phyloP scores from a whole-genome alignment of 192 early-diverging fungal genomes.

The Phycomyces blakesleeanus region DNA sequence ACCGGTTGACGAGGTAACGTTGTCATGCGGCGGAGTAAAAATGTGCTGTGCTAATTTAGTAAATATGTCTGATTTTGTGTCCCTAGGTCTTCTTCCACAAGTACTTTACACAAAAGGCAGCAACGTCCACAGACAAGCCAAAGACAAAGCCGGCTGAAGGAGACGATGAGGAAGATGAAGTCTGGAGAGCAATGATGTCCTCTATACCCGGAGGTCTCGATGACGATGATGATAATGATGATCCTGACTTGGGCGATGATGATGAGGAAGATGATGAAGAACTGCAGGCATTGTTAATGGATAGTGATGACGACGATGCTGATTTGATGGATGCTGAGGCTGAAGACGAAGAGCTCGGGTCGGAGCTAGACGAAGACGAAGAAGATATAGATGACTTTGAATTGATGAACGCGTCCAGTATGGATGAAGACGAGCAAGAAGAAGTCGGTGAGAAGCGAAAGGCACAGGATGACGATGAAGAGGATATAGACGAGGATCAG shows the following conservation, averaged over 20 bases:
- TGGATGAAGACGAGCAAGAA: conserved; percentile 43
- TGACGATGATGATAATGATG: conserved; percentile 51
- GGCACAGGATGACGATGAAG: conserved; percentile 38
- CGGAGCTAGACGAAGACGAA: conserved; percentile 60
- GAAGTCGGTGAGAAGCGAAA: conserved; percentile 41
- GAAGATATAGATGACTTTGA: conserved; percentile 40
- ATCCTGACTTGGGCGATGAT: conserved; percentile 44
- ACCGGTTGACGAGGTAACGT: conserved; percentile 65
- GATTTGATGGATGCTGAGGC: conserved; percentile 32
- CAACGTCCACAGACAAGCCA: conserved; percentile 17
- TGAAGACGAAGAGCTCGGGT: conserved; percentile 43
- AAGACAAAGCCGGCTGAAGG: conserved; percentile 42
- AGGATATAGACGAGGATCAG: conserved; percentile 25
- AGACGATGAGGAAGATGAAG: conserved; percentile 76
- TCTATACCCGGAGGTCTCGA: conserved; percentile 59
- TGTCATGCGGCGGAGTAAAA: neutral
- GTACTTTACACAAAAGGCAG: conserved; percentile 65
- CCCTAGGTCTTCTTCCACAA: conserved; percentile 68
- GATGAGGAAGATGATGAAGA: conserved; percentile 50
- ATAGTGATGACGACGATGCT: conserved; percentile 49
- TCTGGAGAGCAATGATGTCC: conserved; percentile 83
- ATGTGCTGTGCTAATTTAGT: neutral
- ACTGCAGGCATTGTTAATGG: conserved; percentile 19
- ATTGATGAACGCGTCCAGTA: conserved; percentile 25
- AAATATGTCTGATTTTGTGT: neutral